Evolutionary conservation across 768 basidiomycete genomes (phyloP).

Genomic region (Crassisporium funariophilum): DNA sequence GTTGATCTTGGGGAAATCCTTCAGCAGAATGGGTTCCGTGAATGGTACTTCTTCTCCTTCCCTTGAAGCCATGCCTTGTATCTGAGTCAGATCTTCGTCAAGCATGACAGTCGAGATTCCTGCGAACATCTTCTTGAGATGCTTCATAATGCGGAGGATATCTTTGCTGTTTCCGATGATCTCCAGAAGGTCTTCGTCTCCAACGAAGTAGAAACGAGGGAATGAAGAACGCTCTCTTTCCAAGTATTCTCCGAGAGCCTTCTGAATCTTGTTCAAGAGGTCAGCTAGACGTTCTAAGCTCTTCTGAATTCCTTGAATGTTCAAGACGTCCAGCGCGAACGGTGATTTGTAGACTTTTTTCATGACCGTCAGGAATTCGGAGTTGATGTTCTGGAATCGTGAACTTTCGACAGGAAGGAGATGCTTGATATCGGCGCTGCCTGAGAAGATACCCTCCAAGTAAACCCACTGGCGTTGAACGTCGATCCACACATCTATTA

Average conservation of each 20-base stretch:
- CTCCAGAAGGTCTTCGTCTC: constrained; percentile 97
- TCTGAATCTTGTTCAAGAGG: constrained; percentile 96
- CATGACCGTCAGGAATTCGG: constrained; percentile 97
- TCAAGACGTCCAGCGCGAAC: constrained; percentile 95
- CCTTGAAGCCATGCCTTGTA: constrained; percentile 91
- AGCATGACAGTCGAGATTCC: constrained; percentile 89
- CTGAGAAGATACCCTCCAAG: constrained; percentile 99
- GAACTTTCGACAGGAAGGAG: constrained; percentile 95
- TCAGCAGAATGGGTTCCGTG: constrained; percentile 78
- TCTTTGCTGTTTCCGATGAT: constrained; percentile 99
- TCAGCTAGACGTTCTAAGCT: constrained; percentile 96
- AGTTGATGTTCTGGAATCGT: constrained; percentile 98
- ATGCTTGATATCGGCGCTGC: constrained; percentile 99
- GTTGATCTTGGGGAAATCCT: constrained; percentile 97
- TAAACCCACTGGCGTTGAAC: constrained; percentile 99
- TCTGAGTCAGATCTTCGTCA: constrained; percentile 85
- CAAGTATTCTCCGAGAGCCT: constrained; percentile 97
- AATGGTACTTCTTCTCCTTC: constrained; percentile 95
- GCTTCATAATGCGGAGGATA: constrained; percentile 97
- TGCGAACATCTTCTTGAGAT: constrained; percentile 99
- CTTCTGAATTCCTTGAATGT: constrained; percentile 95
- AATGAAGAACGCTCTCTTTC: constrained; percentile 97
- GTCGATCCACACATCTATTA: constrained; percentile 95
- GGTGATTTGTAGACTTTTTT: constrained; percentile 99
- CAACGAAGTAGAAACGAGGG: constrained; percentile 99